Conservation (phyloP, 179 eudicot species). For the Amaranthus tricolor region DNA sequence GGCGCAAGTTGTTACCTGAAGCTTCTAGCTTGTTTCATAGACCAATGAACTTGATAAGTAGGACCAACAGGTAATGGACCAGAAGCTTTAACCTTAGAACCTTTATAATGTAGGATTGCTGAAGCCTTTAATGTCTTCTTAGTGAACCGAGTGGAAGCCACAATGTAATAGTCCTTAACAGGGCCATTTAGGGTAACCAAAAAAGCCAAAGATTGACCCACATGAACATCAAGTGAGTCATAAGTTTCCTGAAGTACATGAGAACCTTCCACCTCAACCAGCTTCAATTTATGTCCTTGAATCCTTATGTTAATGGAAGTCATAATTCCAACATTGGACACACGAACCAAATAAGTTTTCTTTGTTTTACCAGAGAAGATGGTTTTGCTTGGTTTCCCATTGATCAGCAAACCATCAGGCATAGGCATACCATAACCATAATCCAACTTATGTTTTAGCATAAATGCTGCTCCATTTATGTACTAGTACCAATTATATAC, state of each 20-base stretch:
- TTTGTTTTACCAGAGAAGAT: slow-evolving; percentile 38
- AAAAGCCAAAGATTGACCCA: slow-evolving; percentile 68
- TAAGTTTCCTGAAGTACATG: slow-evolving; percentile 69
- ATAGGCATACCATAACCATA: slow-evolving; percentile 48
- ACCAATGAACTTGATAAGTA: slow-evolving; percentile 64
- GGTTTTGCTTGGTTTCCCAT: slow-evolving; percentile 46
- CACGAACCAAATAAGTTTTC: slow-evolving; percentile 8
- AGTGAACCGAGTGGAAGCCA: slow-evolving; percentile 69
- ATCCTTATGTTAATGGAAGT: slow-evolving; percentile 50
- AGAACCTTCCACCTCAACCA: slow-evolving; percentile 78
- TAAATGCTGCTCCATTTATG: too few species aligned
- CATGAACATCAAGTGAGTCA: slow-evolving; percentile 73
- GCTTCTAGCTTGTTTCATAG: slow-evolving; percentile 85
- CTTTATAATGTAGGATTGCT: slow-evolving; percentile 48
- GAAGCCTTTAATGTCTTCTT: slow-evolving; percentile 46
- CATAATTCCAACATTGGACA: slow-evolving; percentile 3
- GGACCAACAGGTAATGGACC: slow-evolving; percentile 64
- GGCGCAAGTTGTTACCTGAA: slow-evolving; percentile 39
- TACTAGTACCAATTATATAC: too few species aligned
- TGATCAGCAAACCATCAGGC: slow-evolving; percentile 69
- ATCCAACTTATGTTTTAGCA: slow-evolving; percentile 42
- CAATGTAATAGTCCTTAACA: slow-evolving; percentile 57
- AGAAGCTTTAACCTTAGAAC: slow-evolving; percentile 42
- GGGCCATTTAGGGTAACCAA: slow-evolving; percentile 46
- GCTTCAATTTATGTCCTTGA: slow-evolving; percentile 57